These are phyloP conservation scores for Peltaster fructicola DNA, from an alignment of 2,329 filamentous ascomycete species.

Conservation along the genomic window DNA sequence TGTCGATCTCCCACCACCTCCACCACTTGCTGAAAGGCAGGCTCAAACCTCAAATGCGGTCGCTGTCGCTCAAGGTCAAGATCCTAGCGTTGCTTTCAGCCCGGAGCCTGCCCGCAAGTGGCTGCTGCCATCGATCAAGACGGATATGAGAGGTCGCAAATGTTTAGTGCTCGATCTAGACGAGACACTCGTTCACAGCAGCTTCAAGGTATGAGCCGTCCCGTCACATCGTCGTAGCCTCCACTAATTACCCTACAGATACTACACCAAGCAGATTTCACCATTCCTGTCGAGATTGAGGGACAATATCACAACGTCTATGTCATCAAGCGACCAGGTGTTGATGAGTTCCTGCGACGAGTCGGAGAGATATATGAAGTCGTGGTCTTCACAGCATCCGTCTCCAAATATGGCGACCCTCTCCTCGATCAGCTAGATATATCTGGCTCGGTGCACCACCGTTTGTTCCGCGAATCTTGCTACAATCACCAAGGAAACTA, in stretches of 20 bases:
- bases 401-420: constrained; percentile 98
- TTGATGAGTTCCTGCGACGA: constrained; percentile 97
- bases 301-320: constrained; percentile 99
- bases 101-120: constrained; percentile 41
- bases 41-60: constrained; percentile 8
- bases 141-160: constrained; percentile 71
- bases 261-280: constrained; percentile 94
- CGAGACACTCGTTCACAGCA: constrained; percentile 93
- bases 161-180: constrained; percentile 91
- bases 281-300: constrained; percentile 96
- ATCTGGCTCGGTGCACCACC: constrained; percentile 87
- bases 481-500: constrained; percentile 99
- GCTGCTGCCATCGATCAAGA: constrained; percentile 64
- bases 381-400: constrained; percentile 94
- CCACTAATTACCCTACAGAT: constrained; percentile 40
- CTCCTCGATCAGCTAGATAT: constrained; percentile 93
- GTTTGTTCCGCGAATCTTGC: constrained; percentile 93
- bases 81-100: constrained; percentile 18
- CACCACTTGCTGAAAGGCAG: constrained; percentile 31
- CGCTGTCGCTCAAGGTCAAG: constrained; percentile 4
- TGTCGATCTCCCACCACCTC: constrained; percentile 33
- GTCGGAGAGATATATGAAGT: constrained; percentile 97
- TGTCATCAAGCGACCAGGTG: constrained; percentile 96
- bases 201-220: constrained; percentile 65
- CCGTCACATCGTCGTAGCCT: neutral